phyloP scores from a whole-genome alignment of 176 grass and related monocot genomes.

The Lolium rigidum region DNA sequence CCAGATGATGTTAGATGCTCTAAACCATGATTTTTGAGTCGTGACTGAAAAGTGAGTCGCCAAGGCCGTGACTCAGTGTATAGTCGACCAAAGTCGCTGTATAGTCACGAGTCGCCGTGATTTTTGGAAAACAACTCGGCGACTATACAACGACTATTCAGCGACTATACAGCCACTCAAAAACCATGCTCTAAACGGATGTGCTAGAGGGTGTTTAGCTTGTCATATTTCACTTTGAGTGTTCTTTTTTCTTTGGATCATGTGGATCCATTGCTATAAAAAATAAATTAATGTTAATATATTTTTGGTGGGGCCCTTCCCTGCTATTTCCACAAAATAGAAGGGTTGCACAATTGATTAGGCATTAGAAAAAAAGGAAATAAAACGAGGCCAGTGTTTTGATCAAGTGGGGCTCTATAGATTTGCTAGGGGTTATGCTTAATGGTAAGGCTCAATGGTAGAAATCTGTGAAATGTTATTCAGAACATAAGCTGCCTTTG shows the following conservation, averaged over 20 bases:
- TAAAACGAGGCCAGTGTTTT: not conserved
- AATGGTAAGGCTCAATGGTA: not conserved
- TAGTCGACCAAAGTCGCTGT: too few species aligned
- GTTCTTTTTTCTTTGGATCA: not conserved
- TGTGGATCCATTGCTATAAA: not conserved
- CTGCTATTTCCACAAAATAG: not conserved
- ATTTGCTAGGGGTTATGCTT: conserved; percentile 5
- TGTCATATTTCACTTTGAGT: not conserved
- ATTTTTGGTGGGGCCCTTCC: not conserved
- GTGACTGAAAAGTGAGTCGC: too few species aligned
- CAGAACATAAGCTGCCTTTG: not conserved
- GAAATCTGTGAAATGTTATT: not conserved
- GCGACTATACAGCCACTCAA: too few species aligned
- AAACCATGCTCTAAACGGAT: conserved; percentile 2
- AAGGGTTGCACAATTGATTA: conserved; percentile 2
- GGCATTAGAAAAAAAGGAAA: not conserved
- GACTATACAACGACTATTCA: too few species aligned
- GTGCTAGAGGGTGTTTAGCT: not conserved
- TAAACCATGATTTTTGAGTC: too few species aligned
- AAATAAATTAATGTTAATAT: not conserved
- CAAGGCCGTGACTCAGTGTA: too few species aligned
- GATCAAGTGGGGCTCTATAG: not conserved
- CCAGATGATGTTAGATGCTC: not conserved
- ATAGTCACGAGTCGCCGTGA: too few species aligned
- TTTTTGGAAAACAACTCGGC: too few species aligned